These are phyloP conservation scores for Aureobasidium namibiae DNA, from an alignment of 2,329 filamentous ascomycete species.

Conservation along the genomic window DNA sequence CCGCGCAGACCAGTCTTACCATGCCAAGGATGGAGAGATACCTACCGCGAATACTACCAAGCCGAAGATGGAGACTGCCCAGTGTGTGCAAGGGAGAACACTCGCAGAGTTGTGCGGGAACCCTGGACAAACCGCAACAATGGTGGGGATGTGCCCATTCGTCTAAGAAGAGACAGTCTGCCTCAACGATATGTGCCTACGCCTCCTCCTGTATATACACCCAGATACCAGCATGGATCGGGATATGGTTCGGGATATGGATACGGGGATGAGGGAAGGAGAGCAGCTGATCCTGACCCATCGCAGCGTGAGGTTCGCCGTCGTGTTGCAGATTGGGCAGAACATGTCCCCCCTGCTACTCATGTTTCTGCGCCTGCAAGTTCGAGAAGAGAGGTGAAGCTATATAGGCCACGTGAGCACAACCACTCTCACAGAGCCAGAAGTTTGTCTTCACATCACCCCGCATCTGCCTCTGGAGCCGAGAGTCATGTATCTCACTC, in stretches of 20 bases:
- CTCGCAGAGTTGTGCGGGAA: not conserved
- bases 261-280: not conserved
- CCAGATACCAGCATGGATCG: not conserved
- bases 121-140: not conserved
- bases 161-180: not conserved
- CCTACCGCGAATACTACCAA: not conserved
- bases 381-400: too few relatives aligned
- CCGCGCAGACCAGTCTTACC: not conserved
- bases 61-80: not conserved
- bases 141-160: not conserved
- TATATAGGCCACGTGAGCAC: not conserved
- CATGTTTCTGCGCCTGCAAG: too few relatives aligned
- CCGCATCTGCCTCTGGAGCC: too few relatives aligned
- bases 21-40: not conserved
- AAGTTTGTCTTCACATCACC: not conserved
- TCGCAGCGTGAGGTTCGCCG: not conserved
- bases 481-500: not conserved
- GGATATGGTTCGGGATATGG: not conserved
- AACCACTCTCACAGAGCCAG: not conserved
- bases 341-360: not conserved
- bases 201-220: not conserved
- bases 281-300: not conserved
- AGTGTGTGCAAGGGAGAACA: not conserved
- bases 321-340: not conserved
- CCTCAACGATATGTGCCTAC: not conserved